These are phyloP conservation scores for Vitis amurensis DNA, from an alignment of 164 flowering plant species.

Conservation along the genomic window DNA sequence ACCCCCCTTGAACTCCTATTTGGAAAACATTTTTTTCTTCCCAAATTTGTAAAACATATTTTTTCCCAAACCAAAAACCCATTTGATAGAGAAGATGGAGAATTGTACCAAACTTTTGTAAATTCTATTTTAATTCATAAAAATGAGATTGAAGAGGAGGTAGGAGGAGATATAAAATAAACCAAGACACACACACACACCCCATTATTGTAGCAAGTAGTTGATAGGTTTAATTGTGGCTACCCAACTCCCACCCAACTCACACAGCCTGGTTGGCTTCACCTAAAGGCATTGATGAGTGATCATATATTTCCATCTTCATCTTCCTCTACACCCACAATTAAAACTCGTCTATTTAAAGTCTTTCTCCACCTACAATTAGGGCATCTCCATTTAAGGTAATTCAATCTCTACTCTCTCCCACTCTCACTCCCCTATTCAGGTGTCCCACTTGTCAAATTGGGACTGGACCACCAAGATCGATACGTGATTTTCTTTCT, in stretches of 20 bases:
- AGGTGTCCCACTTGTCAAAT: neutral
- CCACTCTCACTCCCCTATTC: neutral
- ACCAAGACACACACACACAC: neutral
- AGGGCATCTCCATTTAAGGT: neutral
- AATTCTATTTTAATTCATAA: no score
- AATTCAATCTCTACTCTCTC: neutral
- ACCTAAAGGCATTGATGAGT: slow-evolving; percentile 33
- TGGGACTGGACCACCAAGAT: slow-evolving; percentile 12
- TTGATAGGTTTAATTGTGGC: slow-evolving; percentile 21
- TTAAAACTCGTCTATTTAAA: slow-evolving; percentile 12
- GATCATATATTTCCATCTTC: slow-evolving; percentile 2
- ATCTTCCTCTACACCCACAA: slow-evolving; percentile 12
- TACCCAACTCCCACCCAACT: slow-evolving; percentile 43
- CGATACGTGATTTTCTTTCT: neutral
- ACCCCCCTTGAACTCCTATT: no score
- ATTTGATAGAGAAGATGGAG: no score
- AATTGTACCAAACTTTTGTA: no score
- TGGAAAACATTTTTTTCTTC: no score
- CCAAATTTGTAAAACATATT: no score
- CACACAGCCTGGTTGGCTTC: slow-evolving; percentile 22
- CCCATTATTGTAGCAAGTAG: slow-evolving; percentile 6
- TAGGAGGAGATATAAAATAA: neutral
- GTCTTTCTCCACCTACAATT: slow-evolving; percentile 2
- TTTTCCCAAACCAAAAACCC: no score
- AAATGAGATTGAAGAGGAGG: no score